A percentile compares a stretch with the other conserved stretches of the same genome.
Conservation (phyloP, 495 filamentous ascomycete genomes). For the Xylaria longipes region DNA sequence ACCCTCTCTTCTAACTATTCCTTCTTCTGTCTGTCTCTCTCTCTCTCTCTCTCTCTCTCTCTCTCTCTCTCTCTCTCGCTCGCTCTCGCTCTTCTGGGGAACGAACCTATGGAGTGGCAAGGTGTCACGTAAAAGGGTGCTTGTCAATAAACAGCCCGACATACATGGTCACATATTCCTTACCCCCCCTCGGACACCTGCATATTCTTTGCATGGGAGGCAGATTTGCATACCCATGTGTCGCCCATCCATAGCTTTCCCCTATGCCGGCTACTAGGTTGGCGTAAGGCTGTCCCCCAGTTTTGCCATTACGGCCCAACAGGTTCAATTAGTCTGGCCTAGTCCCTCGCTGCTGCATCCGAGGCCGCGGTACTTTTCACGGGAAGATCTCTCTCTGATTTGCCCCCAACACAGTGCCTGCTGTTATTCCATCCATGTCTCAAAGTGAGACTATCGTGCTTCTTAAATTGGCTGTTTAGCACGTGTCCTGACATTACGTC, state of each 20-base stretch:
- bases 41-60: not conserved
- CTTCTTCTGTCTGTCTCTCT: not conserved
- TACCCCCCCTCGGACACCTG: not conserved
- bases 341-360: constrained; percentile 4
- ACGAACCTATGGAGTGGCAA: constrained; percentile 22
- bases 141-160: constrained; percentile 22
- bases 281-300: constrained; percentile 23
- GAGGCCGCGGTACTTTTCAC: constrained; percentile 4
- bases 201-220: constrained; percentile 27
- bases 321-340: not conserved
- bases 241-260: constrained; percentile 10
- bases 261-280: constrained; percentile 3
- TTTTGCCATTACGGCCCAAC: constrained; percentile 22
- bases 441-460: constrained; percentile 13
- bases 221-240: constrained; percentile 19
- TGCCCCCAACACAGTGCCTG: constrained; percentile 12
- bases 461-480: constrained; percentile 17
- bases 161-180: constrained; percentile 23
- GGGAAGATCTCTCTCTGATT: constrained; percentile 7
- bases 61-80: not conserved
- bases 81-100: not conserved
- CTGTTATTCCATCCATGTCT: constrained; percentile 9
- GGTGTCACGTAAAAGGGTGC: constrained; percentile 24
- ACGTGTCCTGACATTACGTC: constrained; percentile 19
- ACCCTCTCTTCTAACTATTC: not conserved